These are phyloP conservation scores for Cyberlindnera euphorbiae DNA, from an alignment of 805 yeast genomes.

Conservation along the genomic window DNA sequence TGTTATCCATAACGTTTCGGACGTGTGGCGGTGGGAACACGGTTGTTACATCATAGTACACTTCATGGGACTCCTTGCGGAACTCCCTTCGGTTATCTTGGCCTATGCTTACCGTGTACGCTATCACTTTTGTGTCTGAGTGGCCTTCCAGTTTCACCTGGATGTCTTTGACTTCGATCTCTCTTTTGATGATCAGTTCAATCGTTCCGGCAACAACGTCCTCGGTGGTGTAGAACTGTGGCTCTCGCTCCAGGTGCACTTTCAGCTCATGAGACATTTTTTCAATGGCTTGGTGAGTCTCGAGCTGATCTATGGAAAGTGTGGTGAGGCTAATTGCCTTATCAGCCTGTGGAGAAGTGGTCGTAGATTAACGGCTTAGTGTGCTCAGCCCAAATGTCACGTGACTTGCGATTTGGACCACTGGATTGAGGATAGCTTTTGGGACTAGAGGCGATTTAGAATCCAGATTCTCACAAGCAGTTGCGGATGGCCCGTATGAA, in stretches of 20 bases:
- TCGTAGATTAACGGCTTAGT: too few relatives aligned
- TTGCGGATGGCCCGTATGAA: too few relatives aligned
- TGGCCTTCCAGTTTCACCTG: conserved; percentile 51
- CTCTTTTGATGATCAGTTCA: conserved; percentile 14
- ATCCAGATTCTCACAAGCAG: too few relatives aligned
- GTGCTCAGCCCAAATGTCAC: neutral
- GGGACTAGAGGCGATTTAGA: too few relatives aligned
- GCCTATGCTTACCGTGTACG: conserved; percentile 5
- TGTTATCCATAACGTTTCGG: conserved; percentile 36
- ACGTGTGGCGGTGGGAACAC: conserved; percentile 51
- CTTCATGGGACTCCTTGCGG: conserved; percentile 30
- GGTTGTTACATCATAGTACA: conserved; percentile 43
- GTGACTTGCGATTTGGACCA: too few relatives aligned
- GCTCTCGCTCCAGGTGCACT: conserved; percentile 7
- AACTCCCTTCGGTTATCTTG: conserved; percentile 6
- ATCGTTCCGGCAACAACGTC: conserved; percentile 18
- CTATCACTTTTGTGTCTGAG: conserved; percentile 35
- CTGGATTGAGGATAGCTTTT: too few relatives aligned
- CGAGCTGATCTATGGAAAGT: too few relatives aligned
- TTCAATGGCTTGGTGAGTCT: neutral
- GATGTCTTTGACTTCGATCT: conserved; percentile 40
- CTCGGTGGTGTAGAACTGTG: conserved; percentile 12
- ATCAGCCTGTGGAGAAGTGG: too few relatives aligned
- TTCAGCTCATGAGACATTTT: conserved; percentile 8
- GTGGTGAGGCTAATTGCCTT: neutral